Conservation (phyloP, 345 rosid species). For the Alliaria petiolata region DNA sequence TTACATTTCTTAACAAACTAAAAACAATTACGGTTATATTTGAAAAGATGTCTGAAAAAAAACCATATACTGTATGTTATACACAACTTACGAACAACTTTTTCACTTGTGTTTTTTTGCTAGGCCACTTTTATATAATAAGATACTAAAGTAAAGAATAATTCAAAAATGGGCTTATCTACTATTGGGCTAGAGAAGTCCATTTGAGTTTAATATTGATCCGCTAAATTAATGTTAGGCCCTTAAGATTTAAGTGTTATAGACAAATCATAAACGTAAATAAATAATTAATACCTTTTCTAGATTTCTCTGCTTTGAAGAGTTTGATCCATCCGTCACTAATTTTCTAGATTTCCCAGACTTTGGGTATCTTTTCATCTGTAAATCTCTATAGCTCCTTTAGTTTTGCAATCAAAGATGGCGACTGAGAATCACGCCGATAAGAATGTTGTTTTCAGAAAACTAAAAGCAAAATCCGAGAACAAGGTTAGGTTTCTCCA, state of each 20-base stretch:
- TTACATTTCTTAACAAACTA: too few species aligned
- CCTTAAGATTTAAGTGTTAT: too few species aligned
- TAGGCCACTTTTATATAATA: too few species aligned
- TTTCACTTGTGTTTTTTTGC: too few species aligned
- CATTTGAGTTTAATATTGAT: not conserved
- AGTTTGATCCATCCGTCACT: not conserved
- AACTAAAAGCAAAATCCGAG: constrained; percentile 76
- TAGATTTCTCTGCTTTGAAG: not conserved
- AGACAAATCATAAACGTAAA: not conserved
- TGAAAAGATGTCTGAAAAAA: too few species aligned
- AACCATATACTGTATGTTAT: too few species aligned
- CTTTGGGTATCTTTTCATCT: not conserved
- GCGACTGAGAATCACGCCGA: constrained; percentile 59
- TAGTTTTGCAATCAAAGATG: constrained; percentile 30
- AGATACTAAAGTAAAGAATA: too few species aligned
- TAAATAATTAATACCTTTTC: not conserved
- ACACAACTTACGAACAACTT: too few species aligned
- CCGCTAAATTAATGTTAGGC: not conserved
- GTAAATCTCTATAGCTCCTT: not conserved
- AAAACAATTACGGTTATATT: too few species aligned
- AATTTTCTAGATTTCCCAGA: not conserved
- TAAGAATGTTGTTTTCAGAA: constrained; percentile 70
- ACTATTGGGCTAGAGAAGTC: not conserved
- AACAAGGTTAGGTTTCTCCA: constrained; percentile 59
- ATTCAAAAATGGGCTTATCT: not conserved